A percentile compares a stretch with the other conserved stretches of the same genome.
phyloP scores from a whole-genome alignment of 177 flowering plant genomes.

The Vitis hybrid region DNA sequence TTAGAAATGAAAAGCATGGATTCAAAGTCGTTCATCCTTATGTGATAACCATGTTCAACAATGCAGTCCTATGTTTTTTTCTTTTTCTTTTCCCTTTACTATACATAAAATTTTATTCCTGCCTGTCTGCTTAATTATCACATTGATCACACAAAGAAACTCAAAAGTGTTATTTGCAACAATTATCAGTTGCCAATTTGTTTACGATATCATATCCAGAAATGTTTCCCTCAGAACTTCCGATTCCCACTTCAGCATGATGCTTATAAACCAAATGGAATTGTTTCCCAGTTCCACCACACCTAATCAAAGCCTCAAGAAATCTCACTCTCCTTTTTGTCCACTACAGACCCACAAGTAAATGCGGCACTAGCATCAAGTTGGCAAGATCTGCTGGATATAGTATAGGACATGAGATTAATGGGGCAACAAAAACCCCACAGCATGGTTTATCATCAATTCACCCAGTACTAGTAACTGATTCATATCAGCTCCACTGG shows the following conservation, averaged over 20 bases:
- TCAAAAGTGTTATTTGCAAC: not conserved
- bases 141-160: too few relatives aligned
- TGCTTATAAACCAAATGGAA: not conserved
- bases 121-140: not conserved
- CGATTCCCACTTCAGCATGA: too few relatives aligned
- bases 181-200: not conserved
- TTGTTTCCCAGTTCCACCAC: not conserved
- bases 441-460: too few relatives aligned
- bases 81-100: not conserved
- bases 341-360: not conserved
- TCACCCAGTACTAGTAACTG: too few relatives aligned
- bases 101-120: not conserved
- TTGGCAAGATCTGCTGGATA: not conserved
- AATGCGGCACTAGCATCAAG: not conserved
- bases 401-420: not conserved
- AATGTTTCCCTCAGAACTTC: too few relatives aligned
- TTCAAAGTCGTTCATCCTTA: not conserved
- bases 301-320: not conserved
- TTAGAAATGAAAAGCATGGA: not conserved
- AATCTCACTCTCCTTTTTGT: not conserved
- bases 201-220: not conserved
- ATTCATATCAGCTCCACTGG: not conserved
- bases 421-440: too few relatives aligned
- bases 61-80: not conserved
- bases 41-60: not conserved